Base-by-base conservation (phyloP, 2,329 filamentous ascomycete genomes). In the Sclerotinia glacialis region DNA sequence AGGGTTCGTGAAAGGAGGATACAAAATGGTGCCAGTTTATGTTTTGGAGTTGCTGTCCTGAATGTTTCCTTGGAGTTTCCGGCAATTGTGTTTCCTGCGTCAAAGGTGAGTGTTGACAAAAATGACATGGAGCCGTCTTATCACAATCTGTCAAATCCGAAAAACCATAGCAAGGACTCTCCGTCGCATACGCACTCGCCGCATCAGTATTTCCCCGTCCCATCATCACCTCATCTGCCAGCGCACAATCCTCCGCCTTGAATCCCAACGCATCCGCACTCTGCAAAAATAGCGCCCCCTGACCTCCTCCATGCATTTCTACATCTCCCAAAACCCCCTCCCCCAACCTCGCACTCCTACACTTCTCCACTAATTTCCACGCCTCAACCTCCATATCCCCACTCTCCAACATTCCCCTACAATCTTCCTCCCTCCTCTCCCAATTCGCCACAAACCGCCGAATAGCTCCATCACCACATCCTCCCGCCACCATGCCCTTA, bases 291-390 rank as follows among this genome's bases (percentile, higher is more conserved):
- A 11, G 18, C 18, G 18, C 21, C 37, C 21, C 12, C 12, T 14
- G 3, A 40, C 28, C n/a, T 14, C 42, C 21, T 44, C 56, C 7
- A 59, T 60, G 44, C 44, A 31, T 16, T 40, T 14, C n/a, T 21
- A 16, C 58, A 16, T 23, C 28, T 1, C 58, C 56, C 42, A 59
- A 26, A 6, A 16, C 44, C 8, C 44, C 58, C 21, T 49, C 28
- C 7, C 58, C 58, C 14, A 60, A 26, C 44, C 58, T 37, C 31
- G 44, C 58, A 46, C 58, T 46, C 21, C 58, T 60, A 49, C 58
- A 60, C 28, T 46, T 59, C 42, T 59, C 42, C 1, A 47, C 44
- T 21, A 59, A 34, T 21, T 46, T 59, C 56, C 56, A 59, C 6
- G 42, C 42, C 42, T 59, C 56, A 5, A 47, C 28, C 8, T 28